Base-by-base conservation (phyloP, 192 early-diverging fungal genomes). In the Backusella psychrophila region DNA sequence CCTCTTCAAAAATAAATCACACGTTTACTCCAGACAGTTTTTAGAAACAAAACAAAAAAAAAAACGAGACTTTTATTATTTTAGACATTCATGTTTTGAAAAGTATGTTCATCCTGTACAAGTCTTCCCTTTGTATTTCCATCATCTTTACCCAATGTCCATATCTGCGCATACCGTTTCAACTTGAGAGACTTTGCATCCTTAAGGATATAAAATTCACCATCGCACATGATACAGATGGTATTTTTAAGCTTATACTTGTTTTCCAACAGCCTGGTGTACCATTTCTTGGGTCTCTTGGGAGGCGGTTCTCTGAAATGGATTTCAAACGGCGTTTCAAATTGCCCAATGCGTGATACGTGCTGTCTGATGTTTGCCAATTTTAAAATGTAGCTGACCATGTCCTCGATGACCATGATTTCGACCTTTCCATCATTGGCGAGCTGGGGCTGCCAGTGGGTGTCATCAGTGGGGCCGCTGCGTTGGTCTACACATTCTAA, bases 151-250 rank as follows among this genome's bases (percentile, higher is more conserved):
- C 91, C 91, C 29, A 92, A 77, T 15, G 90, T 87, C 82, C 87
- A 90, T 46, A 93, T 90, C 65, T 90, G 90, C 14, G 90, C 87
- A 74, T 85, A 89, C 70, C 92, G 89, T 31, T 82, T 80, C n/a
- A 92, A 87, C 17, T 83, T 89, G 21, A 93, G 80, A 44, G 81
- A 77, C 38, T 87, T 89, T 19, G 91, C 87, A 31, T 81, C 82
- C 67, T 85, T 87, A 69, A 91, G 78, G 75, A 91, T 90, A 71
- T 91, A 91, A 73, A 93, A 93, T 80, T 93, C 92, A 41, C 92
- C 92, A 79, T 93, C 92, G 77, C 91, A 90, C 92, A 93, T 93
- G 63, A 88, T 84, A 76, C 88, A 91, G 9, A 91, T 82, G 52
- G 85, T 78, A 6, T 87, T 87, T 34, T 81, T 86, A 6, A 66